These are phyloP conservation scores for Yamadazyma kitorensis DNA, from an alignment of 805 yeast species.

Conservation along the genomic window DNA sequence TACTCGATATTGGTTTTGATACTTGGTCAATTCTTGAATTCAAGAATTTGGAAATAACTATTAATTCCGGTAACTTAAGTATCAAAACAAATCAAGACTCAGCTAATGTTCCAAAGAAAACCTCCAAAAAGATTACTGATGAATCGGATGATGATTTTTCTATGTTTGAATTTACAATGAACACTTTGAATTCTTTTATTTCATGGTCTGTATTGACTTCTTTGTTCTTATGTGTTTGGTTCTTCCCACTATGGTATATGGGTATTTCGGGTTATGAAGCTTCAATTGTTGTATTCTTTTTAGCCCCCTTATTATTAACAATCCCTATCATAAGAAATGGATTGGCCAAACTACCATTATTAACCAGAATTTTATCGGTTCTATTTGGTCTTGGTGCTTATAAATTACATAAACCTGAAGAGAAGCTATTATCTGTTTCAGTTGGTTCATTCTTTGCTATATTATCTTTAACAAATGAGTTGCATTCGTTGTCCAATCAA, in stretches of 20 bases:
- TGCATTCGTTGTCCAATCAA: constrained; percentile 30
- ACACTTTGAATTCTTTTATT: constrained; percentile 63
- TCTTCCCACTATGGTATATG: constrained; percentile 97
- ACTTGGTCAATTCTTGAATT: constrained; percentile 76
- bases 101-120: constrained; percentile 8
- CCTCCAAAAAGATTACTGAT: not conserved
- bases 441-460: constrained; percentile 64
- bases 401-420: constrained; percentile 62
- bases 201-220: constrained; percentile 87
- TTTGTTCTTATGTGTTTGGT: constrained; percentile 86
- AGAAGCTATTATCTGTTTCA: constrained; percentile 62
- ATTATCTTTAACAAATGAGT: constrained; percentile 56
- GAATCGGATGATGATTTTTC: constrained; percentile 29
- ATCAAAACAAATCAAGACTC: constrained; percentile 13
- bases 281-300: constrained; percentile 47
- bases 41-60: constrained; percentile 50
- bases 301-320: constrained; percentile 57
- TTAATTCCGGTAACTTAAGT: constrained; percentile 14
- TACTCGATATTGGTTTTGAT: constrained; percentile 84
- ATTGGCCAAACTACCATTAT: constrained; percentile 45
- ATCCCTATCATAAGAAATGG: constrained; percentile 38
- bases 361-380: constrained; percentile 54
- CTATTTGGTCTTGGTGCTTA: constrained; percentile 76
- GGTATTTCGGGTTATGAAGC: constrained; percentile 95
- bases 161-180: constrained; percentile 36